phyloP scores from a whole-genome alignment of 768 basidiomycete species.

The Tricholoma hemisulphureum region DNA sequence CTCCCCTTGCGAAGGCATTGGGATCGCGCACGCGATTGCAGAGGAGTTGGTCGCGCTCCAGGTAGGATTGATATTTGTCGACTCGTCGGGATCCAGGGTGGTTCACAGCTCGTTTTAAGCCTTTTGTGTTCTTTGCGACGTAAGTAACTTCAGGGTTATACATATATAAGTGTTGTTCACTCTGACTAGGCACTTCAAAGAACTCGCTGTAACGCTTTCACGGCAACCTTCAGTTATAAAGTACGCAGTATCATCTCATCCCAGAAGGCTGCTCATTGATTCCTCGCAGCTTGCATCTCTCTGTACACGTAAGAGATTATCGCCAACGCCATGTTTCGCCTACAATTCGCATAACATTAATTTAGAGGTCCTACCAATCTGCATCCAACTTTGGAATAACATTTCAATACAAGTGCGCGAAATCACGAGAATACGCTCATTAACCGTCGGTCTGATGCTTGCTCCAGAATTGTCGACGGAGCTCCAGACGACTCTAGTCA shows the following conservation, averaged over 20 bases:
- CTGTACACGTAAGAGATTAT: conserved; percentile 63
- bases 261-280: not conserved
- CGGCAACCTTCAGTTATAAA: conserved; percentile 77
- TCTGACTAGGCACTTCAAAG: conserved; percentile 66
- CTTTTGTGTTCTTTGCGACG: conserved; percentile 91
- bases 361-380: conserved; percentile 56
- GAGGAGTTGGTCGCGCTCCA: conserved; percentile 72
- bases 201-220: conserved; percentile 74
- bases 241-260: conserved; percentile 38
- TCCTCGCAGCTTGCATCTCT: conserved; percentile 67
- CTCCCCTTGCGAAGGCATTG: conserved; percentile 76
- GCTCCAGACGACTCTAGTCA: conserved; percentile 59
- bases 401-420: conserved; percentile 72
- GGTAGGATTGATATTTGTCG: conserved; percentile 38
- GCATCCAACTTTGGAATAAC: conserved; percentile 61
- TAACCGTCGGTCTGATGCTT: not conserved
- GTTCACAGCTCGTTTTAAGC: conserved; percentile 37
- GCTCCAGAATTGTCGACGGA: conserved; percentile 72
- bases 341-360: not conserved
- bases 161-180: not conserved
- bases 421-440: too few species aligned
- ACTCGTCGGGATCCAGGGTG: conserved; percentile 1
- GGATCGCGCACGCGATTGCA: conserved; percentile 81
- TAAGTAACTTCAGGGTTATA: too few species aligned
- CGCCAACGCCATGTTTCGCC: not conserved